Evolutionary conservation across 768 basidiomycete species (phyloP).

Genomic region (Porpolomopsis calyptriformis): DNA sequence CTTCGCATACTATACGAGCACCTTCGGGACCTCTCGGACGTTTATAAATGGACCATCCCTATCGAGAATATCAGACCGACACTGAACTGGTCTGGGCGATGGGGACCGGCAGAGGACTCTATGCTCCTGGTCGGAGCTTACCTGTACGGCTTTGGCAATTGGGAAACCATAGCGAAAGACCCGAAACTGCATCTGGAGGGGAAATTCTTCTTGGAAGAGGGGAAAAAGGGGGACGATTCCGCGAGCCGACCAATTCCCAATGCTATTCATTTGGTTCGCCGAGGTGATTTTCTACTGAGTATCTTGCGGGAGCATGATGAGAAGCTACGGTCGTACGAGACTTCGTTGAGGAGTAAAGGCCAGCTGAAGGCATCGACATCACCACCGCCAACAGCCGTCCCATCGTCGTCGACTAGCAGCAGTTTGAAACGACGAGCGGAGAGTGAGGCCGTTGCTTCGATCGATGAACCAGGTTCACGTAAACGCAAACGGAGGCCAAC

Average conservation of each 20-base stretch:
- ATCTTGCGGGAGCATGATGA: slow-evolving; percentile 82
- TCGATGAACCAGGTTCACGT: slow-evolving; percentile 56
- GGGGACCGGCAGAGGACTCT: slow-evolving; percentile 87
- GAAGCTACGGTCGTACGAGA: slow-evolving; percentile 83
- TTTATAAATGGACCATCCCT: slow-evolving; percentile 79
- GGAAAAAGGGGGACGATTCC: slow-evolving; percentile 85
- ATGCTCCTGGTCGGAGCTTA: slow-evolving; percentile 92
- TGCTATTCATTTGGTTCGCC: slow-evolving; percentile 93
- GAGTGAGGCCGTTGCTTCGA: slow-evolving; percentile 75
- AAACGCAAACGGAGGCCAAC: slow-evolving; percentile 92
- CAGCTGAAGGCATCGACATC: slow-evolving; percentile 63
- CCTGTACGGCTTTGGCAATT: slow-evolving; percentile 89
- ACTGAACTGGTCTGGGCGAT: slow-evolving; percentile 92
- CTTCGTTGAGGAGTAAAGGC: slow-evolving; percentile 60
- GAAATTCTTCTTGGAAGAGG: slow-evolving; percentile 98
- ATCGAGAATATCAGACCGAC: slow-evolving; percentile 90
- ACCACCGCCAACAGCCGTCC: slow-evolving; percentile 61
- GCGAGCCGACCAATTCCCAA: slow-evolving; percentile 87
- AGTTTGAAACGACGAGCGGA: slow-evolving; percentile 69
- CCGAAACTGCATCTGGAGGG: slow-evolving; percentile 68
- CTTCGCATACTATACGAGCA: slow-evolving; percentile 80
- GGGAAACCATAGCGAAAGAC: slow-evolving; percentile 94
- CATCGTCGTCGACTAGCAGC: slow-evolving; percentile 53
- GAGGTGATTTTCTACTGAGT: slow-evolving; percentile 87
- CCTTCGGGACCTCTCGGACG: slow-evolving; percentile 60